Evolutionary conservation across 768 basidiomycete species (phyloP).

Genomic region (Hericium rajendrae): DNA sequence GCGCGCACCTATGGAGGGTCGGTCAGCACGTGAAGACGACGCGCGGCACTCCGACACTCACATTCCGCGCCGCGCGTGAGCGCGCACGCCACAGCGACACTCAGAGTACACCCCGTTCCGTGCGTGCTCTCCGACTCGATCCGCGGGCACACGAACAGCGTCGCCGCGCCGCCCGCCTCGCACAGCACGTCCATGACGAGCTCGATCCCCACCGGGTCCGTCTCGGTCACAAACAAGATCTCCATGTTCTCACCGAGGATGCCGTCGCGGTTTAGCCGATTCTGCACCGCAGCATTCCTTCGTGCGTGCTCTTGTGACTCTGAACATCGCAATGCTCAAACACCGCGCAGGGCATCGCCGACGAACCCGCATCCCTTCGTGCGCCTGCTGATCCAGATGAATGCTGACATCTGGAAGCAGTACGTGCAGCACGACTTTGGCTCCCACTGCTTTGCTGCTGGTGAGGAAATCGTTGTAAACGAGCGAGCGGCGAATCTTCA

Average conservation of each 20-base stretch:
- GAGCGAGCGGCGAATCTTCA: not conserved
- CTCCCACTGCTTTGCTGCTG: not conserved
- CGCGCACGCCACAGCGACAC: conserved; percentile 64
- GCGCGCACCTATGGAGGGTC: conserved; percentile 45
- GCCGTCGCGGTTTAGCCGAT: conserved; percentile 26
- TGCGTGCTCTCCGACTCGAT: conserved; percentile 70
- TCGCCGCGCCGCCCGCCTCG: conserved; percentile 27
- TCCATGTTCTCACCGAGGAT: conserved; percentile 51
- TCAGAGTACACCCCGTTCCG: conserved; percentile 91
- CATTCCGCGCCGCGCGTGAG: conserved; percentile 41
- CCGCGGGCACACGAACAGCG: conserved; percentile 50
- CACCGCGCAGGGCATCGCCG: conserved; percentile 33
- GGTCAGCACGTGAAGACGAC: no score
- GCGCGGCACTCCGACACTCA: conserved; percentile 30
- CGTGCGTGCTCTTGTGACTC: conserved; percentile 31
- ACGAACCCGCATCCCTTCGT: conserved; percentile 63
- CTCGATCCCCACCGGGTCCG: conserved; percentile 11
- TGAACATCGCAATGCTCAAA: not conserved
- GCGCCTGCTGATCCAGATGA: conserved; percentile 49
- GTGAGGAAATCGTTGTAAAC: not conserved
- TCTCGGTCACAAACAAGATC: conserved; percentile 34
- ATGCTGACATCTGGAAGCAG: conserved; percentile 48
- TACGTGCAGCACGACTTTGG: conserved; percentile 86
- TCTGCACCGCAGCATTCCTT: conserved; percentile 35
- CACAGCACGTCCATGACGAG: conserved; percentile 62